A percentile compares a stretch with the other conserved stretches of the same genome.
These are phyloP conservation scores for Actinomortierella wolfii DNA, from an alignment of 371 early-diverging fungal species.

Conservation along the genomic window DNA sequence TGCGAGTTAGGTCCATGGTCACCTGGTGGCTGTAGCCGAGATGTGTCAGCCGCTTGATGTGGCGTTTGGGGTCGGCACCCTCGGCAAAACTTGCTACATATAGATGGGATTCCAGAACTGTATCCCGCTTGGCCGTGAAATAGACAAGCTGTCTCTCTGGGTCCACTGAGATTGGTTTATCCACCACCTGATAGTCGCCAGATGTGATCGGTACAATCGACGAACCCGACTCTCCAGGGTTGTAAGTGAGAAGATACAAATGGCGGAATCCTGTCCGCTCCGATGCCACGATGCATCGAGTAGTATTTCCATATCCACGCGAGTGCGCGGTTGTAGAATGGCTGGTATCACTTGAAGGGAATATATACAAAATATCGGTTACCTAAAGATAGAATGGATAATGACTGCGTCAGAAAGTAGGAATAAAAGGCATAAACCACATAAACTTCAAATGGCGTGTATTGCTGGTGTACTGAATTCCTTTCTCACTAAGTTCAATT, in stretches of 20 bases:
- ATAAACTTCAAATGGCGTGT: too few species aligned
- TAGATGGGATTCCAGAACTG: slow-evolving; percentile 70
- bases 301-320: background rate
- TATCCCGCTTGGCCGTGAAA: slow-evolving; percentile 70
- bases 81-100: slow-evolving; percentile 60
- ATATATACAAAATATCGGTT: slow-evolving; percentile 59
- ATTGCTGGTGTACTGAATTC: too few species aligned
- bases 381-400: slow-evolving; percentile 19
- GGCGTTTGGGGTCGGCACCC: slow-evolving; percentile 8
- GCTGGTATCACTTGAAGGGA: slow-evolving; percentile 15
- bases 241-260: slow-evolving; percentile 56
- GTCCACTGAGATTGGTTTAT: slow-evolving; percentile 69
- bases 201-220: slow-evolving; percentile 41
- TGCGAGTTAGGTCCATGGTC: slow-evolving; percentile 50
- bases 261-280: slow-evolving; percentile 75
- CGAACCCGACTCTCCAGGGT: slow-evolving; percentile 6
- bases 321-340: background rate
- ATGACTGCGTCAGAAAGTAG: background rate
- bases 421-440: too few species aligned
- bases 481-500: too few species aligned
- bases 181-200: slow-evolving; percentile 65
- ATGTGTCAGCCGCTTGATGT: slow-evolving; percentile 55
- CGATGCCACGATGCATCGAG: slow-evolving; percentile 64
- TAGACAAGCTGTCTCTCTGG: slow-evolving; percentile 62
- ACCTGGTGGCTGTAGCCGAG: slow-evolving; percentile 63